Percentiles rank a stretch among this genome's conserved stretches.
These are phyloP conservation scores for Betula pendula DNA, from an alignment of 306 rosid species.

Conservation along the genomic window DNA sequence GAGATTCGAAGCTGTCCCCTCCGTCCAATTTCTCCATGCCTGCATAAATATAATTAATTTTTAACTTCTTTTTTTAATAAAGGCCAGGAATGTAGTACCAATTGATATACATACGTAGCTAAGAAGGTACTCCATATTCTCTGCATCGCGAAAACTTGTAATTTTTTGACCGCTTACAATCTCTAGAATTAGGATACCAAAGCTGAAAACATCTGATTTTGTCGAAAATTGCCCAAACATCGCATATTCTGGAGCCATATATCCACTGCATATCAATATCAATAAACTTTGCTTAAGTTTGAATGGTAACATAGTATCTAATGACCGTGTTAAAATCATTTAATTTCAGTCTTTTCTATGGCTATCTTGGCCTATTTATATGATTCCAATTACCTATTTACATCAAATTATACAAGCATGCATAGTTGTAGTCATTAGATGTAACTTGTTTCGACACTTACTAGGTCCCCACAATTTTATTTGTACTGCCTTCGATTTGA, in stretches of 20 bases:
- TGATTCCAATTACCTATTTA: no score
- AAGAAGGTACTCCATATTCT: not conserved
- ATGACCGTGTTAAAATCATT: no score
- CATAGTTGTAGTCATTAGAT: no score
- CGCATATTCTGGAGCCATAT: no score
- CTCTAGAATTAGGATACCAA: constrained; percentile 48
- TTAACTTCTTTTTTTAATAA: no score
- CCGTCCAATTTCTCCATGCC: not conserved
- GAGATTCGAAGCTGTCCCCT: not conserved
- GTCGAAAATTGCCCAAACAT: constrained; percentile 34
- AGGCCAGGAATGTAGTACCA: not conserved
- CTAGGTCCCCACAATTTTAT: constrained; percentile 60
- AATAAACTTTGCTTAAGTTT: no score
- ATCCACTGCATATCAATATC: no score
- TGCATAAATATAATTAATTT: not conserved
- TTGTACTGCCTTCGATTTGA: constrained; percentile 48
- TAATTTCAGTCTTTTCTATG: not conserved
- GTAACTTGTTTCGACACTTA: constrained; percentile 30
- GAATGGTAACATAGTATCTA: no score
- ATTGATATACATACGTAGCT: not conserved
- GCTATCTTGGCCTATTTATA: no score
- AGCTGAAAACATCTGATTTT: constrained; percentile 49
- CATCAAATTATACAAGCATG: no score
- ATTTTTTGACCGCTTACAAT: constrained; percentile 35
- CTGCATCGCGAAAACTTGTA: not conserved